phyloP scores from a whole-genome alignment of 2,329 filamentous ascomycete species.

The Calonectria crousiana region DNA sequence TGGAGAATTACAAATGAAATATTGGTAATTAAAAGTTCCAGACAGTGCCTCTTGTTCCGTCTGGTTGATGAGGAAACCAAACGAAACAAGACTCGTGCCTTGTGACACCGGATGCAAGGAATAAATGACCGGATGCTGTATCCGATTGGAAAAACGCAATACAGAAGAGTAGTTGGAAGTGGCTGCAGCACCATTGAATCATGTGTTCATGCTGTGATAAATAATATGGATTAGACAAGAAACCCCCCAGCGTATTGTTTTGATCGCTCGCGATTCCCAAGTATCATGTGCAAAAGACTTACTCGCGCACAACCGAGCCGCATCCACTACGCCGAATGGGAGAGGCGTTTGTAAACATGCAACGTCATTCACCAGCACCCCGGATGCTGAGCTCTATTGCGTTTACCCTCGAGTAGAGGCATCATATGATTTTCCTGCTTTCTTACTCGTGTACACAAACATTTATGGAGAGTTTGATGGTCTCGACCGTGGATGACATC shows the following conservation, averaged over 20 bases:
- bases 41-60: not conserved
- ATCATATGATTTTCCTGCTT: constrained; percentile 8
- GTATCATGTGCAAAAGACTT: not conserved
- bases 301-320: not conserved
- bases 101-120: not conserved
- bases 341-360: not conserved
- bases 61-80: not conserved
- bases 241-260: not conserved
- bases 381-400: not conserved
- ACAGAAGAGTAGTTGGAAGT: not conserved
- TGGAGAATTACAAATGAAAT: not conserved
- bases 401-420: not conserved
- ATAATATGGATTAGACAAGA: not conserved
- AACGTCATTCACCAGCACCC: not conserved
- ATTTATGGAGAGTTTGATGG: constrained; percentile 1
- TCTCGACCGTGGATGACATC: constrained; percentile 8
- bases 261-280: not conserved
- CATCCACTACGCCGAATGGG: not conserved
- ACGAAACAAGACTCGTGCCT: not conserved
- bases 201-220: not conserved
- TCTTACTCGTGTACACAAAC: not conserved
- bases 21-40: not conserved
- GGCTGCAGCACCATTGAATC: constrained; percentile 11
- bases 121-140: not conserved
- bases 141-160: not conserved